Conservation (phyloP, 345 rosid genomes). For the Salix viminalis region DNA sequence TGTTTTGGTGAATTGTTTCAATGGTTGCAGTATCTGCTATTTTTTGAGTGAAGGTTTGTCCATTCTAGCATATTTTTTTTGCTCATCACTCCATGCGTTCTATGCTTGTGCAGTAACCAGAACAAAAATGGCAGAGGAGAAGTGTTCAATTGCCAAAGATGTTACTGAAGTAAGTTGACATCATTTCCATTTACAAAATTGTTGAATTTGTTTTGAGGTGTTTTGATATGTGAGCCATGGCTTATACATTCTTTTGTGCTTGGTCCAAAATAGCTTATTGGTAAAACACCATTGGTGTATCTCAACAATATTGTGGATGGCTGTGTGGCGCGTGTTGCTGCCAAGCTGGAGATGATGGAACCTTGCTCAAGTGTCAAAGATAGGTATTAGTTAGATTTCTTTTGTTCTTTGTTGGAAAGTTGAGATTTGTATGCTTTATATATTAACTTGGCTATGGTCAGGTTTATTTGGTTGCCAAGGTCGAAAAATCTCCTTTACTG, state of each 20-base stretch:
- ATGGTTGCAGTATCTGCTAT: neutral
- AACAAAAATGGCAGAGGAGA: slow-evolving; percentile 29
- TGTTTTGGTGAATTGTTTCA: slow-evolving; percentile 2
- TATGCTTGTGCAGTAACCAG: slow-evolving; percentile 13
- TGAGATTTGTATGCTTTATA: neutral
- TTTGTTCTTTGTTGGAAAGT: neutral
- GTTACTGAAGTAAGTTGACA: slow-evolving; percentile 49
- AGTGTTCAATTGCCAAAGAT: slow-evolving; percentile 47
- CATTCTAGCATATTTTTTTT: neutral
- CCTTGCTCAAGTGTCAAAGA: slow-evolving; percentile 95
- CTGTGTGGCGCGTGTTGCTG: slow-evolving; percentile 70
- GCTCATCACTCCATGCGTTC: neutral
- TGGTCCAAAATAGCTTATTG: slow-evolving; percentile 45
- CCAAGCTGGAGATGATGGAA: slow-evolving; percentile 81
- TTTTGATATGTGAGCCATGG: slow-evolving; percentile 1
- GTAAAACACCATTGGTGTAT: slow-evolving; percentile 80
- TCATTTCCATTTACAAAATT: neutral
- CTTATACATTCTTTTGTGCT: neutral
- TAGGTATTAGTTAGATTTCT: slow-evolving; percentile 36
- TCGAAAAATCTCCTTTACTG: neutral
- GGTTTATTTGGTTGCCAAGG: neutral
- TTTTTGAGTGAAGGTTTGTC: neutral
- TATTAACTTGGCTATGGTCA: neutral
- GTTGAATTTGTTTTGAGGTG: neutral
- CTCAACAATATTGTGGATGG: slow-evolving; percentile 69